phyloP scores from a whole-genome alignment of 345 rosid genomes.

The Sonneratia caseolaris region DNA sequence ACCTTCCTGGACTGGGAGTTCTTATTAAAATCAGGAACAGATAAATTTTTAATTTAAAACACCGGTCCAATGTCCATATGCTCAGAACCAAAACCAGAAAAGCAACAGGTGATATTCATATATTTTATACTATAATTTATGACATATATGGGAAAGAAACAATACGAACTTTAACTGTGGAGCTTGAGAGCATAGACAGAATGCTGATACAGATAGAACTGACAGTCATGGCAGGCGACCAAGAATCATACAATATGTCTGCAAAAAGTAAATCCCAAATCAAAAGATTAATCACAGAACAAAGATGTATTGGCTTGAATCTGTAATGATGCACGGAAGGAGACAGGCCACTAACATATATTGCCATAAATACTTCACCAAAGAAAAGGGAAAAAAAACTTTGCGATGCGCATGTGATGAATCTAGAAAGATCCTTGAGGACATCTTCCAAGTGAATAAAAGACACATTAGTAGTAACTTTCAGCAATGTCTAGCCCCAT shows the following conservation, averaged over 20 bases:
- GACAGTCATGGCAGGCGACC: slow-evolving; percentile 99
- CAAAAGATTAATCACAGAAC: neutral
- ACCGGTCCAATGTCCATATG: neutral
- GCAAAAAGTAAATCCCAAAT: slow-evolving; percentile 2
- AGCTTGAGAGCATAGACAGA: slow-evolving; percentile 97
- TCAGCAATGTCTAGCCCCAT: neutral
- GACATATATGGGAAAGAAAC: neutral
- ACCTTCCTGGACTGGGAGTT: neutral
- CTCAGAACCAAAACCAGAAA: neutral
- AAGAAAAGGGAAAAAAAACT: no score
- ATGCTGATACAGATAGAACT: slow-evolving; percentile 95
- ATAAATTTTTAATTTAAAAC: neutral
- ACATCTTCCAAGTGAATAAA: no score
- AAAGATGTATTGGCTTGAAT: neutral
- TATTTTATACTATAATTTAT: neutral
- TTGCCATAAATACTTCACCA: no score
- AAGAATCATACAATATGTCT: slow-evolving; percentile 92
- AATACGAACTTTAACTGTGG: slow-evolving; percentile 68
- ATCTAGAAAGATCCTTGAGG: neutral
- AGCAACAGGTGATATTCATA: neutral
- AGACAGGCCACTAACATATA: no score
- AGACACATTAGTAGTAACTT: neutral
- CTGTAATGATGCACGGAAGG: no score
- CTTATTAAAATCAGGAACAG: neutral
- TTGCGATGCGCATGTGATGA: neutral